These are phyloP conservation scores for Penicillium sp. DNA, from an alignment of 2,329 filamentous ascomycete genomes.

Conservation along the genomic window DNA sequence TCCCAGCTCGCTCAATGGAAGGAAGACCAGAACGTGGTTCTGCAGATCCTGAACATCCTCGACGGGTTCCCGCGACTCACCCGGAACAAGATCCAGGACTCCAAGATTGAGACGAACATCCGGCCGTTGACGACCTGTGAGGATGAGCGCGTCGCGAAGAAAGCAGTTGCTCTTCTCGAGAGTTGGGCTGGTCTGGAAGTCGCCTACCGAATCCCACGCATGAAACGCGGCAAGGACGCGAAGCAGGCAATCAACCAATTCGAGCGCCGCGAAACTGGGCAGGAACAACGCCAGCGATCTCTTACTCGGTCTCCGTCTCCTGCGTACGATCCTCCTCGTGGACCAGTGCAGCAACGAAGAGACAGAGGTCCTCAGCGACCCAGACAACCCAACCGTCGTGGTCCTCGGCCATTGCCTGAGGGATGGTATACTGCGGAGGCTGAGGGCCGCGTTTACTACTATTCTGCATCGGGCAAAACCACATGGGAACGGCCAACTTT, in stretches of 20 bases:
- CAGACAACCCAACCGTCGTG: conserved; percentile 56
- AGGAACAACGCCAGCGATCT: conserved; percentile 53
- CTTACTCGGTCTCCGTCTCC: conserved; percentile 53
- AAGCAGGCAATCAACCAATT: conserved; percentile 63
- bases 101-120: conserved; percentile 85
- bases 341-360: conserved; percentile 49
- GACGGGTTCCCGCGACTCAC: conserved; percentile 87
- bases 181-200: conserved; percentile 88
- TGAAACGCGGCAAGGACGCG: conserved; percentile 65
- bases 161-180: conserved; percentile 70
- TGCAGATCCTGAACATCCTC: conserved; percentile 87
- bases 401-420: conserved; percentile 64
- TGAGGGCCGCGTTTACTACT: conserved; percentile 75
- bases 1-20: conserved; percentile 80
- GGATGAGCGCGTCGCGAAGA: conserved; percentile 72
- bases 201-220: conserved; percentile 87
- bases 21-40: conserved; percentile 83
- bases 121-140: conserved; percentile 65
- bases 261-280: conserved; percentile 55
- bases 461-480: conserved; percentile 72
- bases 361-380: conserved; percentile 60
- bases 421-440: conserved; percentile 82
- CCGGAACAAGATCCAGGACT: conserved; percentile 94
- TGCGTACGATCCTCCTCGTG: conserved; percentile 46
- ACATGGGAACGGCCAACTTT: conserved; percentile 79